Conservation (phyloP, 495 filamentous ascomycete genomes). For the Tuber umbilicatum region DNA sequence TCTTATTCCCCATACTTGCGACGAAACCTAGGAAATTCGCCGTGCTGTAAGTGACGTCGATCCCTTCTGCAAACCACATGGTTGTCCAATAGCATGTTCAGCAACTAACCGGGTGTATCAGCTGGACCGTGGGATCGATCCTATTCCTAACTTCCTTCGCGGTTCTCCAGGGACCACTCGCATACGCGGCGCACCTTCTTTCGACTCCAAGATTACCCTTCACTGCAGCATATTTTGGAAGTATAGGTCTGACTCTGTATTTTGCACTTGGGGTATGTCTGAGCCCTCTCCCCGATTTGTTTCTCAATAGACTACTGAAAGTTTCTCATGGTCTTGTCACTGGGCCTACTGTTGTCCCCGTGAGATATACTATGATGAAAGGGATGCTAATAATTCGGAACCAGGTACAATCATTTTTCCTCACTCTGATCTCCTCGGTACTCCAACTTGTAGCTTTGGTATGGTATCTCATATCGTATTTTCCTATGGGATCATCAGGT, state of each 20-base stretch:
- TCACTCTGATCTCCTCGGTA: constrained; percentile 76
- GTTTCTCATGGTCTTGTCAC: constrained; percentile 19
- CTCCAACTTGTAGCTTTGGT: constrained; percentile 72
- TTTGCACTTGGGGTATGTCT: constrained; percentile 82
- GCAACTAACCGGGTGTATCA: constrained; percentile 44
- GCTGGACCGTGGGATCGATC: constrained; percentile 88
- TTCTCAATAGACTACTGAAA: constrained; percentile 7
- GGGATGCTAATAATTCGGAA: constrained; percentile 15
- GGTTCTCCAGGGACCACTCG: constrained; percentile 79
- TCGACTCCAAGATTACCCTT: constrained; percentile 84
- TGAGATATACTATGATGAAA: constrained; percentile 15
- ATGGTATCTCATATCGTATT: constrained; percentile 97
- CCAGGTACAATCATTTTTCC: constrained; percentile 69
- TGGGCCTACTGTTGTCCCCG: constrained; percentile 32
- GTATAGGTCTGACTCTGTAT: constrained; percentile 80
- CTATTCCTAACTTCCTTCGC: constrained; percentile 91
- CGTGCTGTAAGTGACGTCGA: constrained; percentile 69
- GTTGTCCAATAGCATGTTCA: constrained; percentile 20
- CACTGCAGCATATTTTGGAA: constrained; percentile 94
- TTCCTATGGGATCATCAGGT: constrained; percentile 89
- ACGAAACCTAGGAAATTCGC: constrained; percentile 87
- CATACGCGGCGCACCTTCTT: constrained; percentile 75
- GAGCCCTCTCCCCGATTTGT: constrained; percentile 6
- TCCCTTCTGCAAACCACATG: constrained; percentile 34
- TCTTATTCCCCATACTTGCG: constrained; percentile 71